These are phyloP conservation scores for Lactarius quietus DNA, from an alignment of 768 basidiomycete genomes.

Conservation along the genomic window DNA sequence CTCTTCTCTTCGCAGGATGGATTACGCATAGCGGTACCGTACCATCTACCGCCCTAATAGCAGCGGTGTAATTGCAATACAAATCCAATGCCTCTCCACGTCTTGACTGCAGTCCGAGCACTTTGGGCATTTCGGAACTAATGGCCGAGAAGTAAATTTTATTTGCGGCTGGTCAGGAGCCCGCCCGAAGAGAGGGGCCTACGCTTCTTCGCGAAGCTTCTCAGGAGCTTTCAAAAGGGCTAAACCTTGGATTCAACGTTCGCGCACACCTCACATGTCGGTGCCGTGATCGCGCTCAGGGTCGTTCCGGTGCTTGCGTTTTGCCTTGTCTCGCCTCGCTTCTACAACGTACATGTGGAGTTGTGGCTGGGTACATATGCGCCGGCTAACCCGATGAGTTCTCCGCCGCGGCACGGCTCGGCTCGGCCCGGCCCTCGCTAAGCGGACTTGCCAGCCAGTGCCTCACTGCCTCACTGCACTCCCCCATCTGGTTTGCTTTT, in stretches of 20 bases:
- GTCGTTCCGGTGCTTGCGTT: background rate
- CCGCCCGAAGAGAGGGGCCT: background rate
- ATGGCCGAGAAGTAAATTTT: background rate
- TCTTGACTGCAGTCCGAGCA: background rate
- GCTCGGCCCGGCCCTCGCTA: background rate
- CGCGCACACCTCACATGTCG: background rate
- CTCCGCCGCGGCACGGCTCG: background rate
- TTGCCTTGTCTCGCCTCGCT: background rate
- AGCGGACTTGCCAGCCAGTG: background rate
- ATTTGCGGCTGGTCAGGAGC: too few relatives aligned
- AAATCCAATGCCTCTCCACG: background rate
- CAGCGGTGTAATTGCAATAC: slow-evolving; percentile 21
- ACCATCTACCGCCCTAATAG: background rate
- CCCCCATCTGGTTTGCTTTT: background rate
- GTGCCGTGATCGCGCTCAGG: background rate
- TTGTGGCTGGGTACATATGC: background rate
- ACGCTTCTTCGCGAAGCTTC: background rate
- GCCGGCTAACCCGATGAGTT: background rate
- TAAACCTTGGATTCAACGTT: background rate
- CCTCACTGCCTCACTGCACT: background rate
- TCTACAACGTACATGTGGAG: background rate
- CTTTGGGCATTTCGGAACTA: background rate
- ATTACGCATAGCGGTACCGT: slow-evolving; percentile 21
- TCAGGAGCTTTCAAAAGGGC: background rate
- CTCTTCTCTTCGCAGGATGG: slow-evolving; percentile 16